These are phyloP conservation scores for Veloporphyrellus conicus DNA, from an alignment of 1,284 basidiomycete species.

Conservation along the genomic window DNA sequence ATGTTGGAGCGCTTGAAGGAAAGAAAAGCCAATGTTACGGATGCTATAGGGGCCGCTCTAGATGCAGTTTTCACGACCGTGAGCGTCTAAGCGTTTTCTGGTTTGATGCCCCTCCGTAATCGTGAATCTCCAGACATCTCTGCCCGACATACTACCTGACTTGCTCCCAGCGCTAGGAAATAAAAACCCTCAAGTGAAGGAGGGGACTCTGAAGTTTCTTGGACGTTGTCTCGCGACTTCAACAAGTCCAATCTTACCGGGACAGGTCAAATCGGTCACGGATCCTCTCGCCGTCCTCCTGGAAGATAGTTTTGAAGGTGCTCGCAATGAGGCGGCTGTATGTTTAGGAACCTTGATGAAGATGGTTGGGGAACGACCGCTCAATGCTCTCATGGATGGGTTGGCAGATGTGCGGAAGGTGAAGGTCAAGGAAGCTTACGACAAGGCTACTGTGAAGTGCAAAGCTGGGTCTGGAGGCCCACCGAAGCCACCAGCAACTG, in stretches of 20 bases:
- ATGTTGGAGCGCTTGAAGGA: slow-evolving; percentile 94
- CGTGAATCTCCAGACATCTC: slow-evolving; percentile 54
- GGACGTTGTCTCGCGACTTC: slow-evolving; percentile 75
- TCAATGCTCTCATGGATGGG: slow-evolving; percentile 84
- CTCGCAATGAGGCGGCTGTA: slow-evolving; percentile 84
- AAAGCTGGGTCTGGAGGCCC: slow-evolving; percentile 58
- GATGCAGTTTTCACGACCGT: slow-evolving; percentile 89
- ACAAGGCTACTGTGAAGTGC: slow-evolving; percentile 83
- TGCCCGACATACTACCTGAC: slow-evolving; percentile 84
- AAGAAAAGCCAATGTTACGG: slow-evolving; percentile 85
- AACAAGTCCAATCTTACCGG: slow-evolving; percentile 61
- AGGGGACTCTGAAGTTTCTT: slow-evolving; percentile 88
- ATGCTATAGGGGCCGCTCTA: slow-evolving; percentile 81
- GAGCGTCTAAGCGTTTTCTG: slow-evolving; percentile 29
- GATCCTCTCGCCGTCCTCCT: slow-evolving; percentile 76
- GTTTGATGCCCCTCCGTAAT: slow-evolving; percentile 10
- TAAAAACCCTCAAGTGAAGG: slow-evolving; percentile 97
- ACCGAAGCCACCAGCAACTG: slow-evolving; percentile 39
- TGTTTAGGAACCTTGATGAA: slow-evolving; percentile 93
- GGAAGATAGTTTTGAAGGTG: slow-evolving; percentile 87
- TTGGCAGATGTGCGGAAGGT: slow-evolving; percentile 86
- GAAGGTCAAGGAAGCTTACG: slow-evolving; percentile 93
- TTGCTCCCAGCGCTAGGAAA: slow-evolving; percentile 74
- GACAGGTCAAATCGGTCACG: slow-evolving; percentile 81
- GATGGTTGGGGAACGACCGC: slow-evolving; percentile 91